Evolutionary conservation across 23 red algal species (phyloP).

Genomic region (Gracilaria gracilis): DNA sequence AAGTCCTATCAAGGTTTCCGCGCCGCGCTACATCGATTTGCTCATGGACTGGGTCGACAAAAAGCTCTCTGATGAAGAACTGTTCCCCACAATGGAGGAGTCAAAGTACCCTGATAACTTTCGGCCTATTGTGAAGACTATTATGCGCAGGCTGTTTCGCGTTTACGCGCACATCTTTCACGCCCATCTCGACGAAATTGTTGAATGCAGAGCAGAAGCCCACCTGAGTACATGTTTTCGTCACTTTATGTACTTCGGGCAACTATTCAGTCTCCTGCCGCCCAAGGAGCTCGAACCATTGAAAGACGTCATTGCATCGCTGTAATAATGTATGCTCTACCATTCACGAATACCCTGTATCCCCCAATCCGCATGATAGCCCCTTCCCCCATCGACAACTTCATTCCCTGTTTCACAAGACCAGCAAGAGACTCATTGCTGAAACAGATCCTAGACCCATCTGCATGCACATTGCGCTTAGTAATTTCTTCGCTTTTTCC

Average conservation of each 20-base stretch:
- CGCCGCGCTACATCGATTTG: conserved; percentile 90
- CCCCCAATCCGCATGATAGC: not conserved
- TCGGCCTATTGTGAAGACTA: conserved; percentile 83
- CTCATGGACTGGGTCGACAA: conserved; percentile 93
- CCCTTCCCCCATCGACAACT: not conserved
- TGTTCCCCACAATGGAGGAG: conserved; percentile 70
- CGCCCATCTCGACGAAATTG: conserved; percentile 88
- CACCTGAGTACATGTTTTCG: conserved; percentile 97
- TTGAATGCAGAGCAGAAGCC: conserved; percentile 85
- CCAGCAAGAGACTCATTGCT: not conserved
- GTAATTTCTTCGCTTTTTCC: conserved; percentile 48
- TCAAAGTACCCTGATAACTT: conserved; percentile 78
- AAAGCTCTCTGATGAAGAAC: conserved; percentile 69
- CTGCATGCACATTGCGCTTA: conserved; percentile 6
- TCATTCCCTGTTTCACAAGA: not conserved
- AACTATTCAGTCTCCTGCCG: conserved; percentile 82
- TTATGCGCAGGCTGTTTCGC: conserved; percentile 91
- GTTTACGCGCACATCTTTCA: conserved; percentile 98
- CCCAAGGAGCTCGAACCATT: conserved; percentile 97
- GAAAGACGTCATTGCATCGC: conserved; percentile 77
- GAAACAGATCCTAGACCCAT: not conserved
- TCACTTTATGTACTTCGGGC: conserved; percentile 96
- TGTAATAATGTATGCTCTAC: conserved; percentile 38
- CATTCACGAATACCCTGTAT: not conserved
- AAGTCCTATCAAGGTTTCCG: conserved; percentile 81